Conservation (phyloP, 306 rosid species). For the Citrullus mucosospermus region DNA sequence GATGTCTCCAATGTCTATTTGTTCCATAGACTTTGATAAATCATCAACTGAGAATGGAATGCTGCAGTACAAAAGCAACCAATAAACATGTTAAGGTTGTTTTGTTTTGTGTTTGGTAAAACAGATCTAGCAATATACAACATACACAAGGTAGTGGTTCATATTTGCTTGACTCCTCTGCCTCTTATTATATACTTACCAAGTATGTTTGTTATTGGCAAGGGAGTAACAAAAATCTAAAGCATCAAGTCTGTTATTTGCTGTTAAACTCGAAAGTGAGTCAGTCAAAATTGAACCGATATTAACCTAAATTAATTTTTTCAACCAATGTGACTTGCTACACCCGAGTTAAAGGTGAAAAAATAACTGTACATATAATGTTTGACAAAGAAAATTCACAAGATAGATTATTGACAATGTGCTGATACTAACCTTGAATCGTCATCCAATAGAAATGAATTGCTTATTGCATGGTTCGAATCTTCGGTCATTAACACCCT, state of each 20-base stretch:
- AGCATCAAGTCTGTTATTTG: too few species aligned
- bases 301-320: too few species aligned
- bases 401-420: background rate
- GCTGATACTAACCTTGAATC: conserved; percentile 66
- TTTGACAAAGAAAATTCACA: background rate
- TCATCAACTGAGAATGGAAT: conserved; percentile 99
- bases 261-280: too few species aligned
- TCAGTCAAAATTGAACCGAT: too few species aligned
- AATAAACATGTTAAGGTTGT: background rate
- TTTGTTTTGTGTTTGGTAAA: background rate
- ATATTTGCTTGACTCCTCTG: background rate
- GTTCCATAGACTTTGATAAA: conserved; percentile 91
- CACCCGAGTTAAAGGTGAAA: background rate
- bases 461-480: conserved; percentile 84
- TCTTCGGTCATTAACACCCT: conserved; percentile 90
- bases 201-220: too few species aligned
- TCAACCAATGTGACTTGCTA: too few species aligned
- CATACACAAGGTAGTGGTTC: background rate
- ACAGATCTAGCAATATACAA: background rate
- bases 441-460: conserved; percentile 91
- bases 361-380: background rate
- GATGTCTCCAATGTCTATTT: conserved; percentile 71
- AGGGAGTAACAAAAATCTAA: too few species aligned
- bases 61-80: conserved; percentile 32
- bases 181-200: background rate